Base-by-base conservation (phyloP, 768 basidiomycete genomes). In the Amanita thiersii region DNA sequence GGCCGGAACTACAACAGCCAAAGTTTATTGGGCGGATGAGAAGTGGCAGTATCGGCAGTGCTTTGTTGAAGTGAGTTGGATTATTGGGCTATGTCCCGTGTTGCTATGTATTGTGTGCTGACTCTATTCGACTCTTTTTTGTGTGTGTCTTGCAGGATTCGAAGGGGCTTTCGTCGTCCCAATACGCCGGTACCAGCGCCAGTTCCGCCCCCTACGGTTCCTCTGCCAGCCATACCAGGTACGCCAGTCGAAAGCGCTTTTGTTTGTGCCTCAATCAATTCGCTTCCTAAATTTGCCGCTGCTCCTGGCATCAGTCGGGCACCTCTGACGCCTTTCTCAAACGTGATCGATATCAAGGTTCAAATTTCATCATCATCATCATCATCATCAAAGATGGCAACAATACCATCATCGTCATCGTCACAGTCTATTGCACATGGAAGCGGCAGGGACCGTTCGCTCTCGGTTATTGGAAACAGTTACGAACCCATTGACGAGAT, bases 11-110 rank as follows among this genome's bases (percentile, higher is more conserved):
- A 6, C 60, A 66, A 39, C 52, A 47, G 10, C 71, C 61, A 0
- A 72, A 68, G 45, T 54, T 77, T 8, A 59, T 74, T 18, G 68
- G 71, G n/a, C 59, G 78, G 35, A 54, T 78, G 55, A 61, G 78
- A 35, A 79, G 75, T 47, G 77, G 77, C 3, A 81, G 79, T 45
- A 55, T 70, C 14, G 60, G 66, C 26, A 51, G 55, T 9, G 54
- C 56, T 7, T 47, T 15, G 32, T 39, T 6, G 7, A 20, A 14
- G 33, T 35, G 8, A 35, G 12, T 35, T 14, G 29, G 29, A 9
- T 9, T 9, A 14, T 14, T 30, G 9, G 29, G 9, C 14, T 15
- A 26, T 39, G 10, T 35, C 44, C 21, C 46, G 47, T 23, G 39
- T n/a, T 12, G 37, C 20, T 35, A 39, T 53, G 44, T 19, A 51